Evolutionary conservation across 306 rosid species (phyloP).

Genomic region (Dalbergia oliveri): DNA sequence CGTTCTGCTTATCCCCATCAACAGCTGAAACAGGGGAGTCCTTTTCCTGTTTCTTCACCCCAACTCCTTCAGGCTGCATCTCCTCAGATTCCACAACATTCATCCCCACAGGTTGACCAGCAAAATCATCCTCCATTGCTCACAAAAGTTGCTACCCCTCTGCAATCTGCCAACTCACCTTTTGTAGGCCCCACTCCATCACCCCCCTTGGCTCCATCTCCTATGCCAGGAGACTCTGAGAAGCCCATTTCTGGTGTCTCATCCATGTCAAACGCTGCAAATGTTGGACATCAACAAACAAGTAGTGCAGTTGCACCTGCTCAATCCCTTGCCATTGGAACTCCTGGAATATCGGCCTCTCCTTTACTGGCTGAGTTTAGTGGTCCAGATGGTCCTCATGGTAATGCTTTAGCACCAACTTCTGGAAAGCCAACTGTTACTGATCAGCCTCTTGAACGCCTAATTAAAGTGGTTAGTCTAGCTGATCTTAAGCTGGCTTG

Average conservation of each 20-base stretch:
- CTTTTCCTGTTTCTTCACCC: slow-evolving; percentile 76
- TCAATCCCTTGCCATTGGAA: slow-evolving; percentile 94
- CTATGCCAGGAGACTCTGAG: slow-evolving; percentile 92
- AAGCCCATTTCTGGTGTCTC: slow-evolving; percentile 76
- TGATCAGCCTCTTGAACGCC: slow-evolving; percentile 93
- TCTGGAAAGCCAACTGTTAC: slow-evolving; percentile 81
- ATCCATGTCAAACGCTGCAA: slow-evolving; percentile 68
- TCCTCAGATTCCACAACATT: slow-evolving; percentile 93
- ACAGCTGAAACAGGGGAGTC: slow-evolving; percentile 73
- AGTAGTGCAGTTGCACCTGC: slow-evolving; percentile 65
- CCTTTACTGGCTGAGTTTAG: slow-evolving; percentile 94
- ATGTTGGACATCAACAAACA: slow-evolving; percentile 77
- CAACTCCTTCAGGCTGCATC: slow-evolving; percentile 89
- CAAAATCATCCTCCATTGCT: slow-evolving; percentile 69
- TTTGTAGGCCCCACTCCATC: slow-evolving; percentile 89
- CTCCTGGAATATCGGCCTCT: slow-evolving; percentile 99
- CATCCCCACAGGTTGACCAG: slow-evolving; percentile 98
- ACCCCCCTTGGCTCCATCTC: slow-evolving; percentile 94
- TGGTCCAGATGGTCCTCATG: slow-evolving; percentile 78
- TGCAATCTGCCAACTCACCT: slow-evolving; percentile 92
- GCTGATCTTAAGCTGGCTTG: slow-evolving; percentile 40
- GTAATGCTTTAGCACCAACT: slow-evolving; percentile 64
- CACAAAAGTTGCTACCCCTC: slow-evolving; percentile 82
- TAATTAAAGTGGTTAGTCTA: slow-evolving; percentile 82
- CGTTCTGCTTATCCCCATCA: slow-evolving; percentile 82